Conservation (phyloP, 2,329 filamentous ascomycete genomes). For the Beauveria sp. region DNA sequence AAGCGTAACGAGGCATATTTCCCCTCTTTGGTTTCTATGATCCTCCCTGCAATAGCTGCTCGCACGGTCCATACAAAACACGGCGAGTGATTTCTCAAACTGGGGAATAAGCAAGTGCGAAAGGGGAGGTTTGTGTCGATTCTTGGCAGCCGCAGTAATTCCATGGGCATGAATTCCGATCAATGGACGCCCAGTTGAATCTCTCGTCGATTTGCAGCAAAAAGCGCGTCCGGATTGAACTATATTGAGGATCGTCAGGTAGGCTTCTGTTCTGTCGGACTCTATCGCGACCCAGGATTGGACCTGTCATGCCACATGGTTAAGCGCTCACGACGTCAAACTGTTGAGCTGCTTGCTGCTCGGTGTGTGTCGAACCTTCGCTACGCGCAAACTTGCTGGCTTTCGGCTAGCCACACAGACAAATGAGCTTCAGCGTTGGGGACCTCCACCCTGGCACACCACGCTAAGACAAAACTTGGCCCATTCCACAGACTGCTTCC, state of each 20-base stretch:
- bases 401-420: not conserved
- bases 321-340: not conserved
- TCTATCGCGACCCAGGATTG: not conserved
- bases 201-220: not conserved
- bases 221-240: not conserved
- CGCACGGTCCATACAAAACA: not conserved
- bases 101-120: not conserved
- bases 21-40: not conserved
- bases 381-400: not conserved
- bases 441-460: not conserved
- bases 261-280: not conserved
- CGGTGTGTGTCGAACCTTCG: conserved; percentile 1
- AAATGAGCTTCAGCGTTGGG: not conserved
- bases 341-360: not conserved
- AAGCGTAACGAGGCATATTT: not conserved
- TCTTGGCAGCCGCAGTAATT: not conserved
- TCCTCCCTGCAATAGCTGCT: not conserved
- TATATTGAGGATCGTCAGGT: not conserved
- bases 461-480: not conserved
- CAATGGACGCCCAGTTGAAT: not conserved
- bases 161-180: not conserved
- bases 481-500: not conserved
- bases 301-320: not conserved
- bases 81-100: not conserved
- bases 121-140: not conserved